Evolutionary conservation across 2,329 filamentous ascomycete species (phyloP), one percentile per base, ranked within the genome.

Genomic region (Fusarium bactridioides): DNA sequence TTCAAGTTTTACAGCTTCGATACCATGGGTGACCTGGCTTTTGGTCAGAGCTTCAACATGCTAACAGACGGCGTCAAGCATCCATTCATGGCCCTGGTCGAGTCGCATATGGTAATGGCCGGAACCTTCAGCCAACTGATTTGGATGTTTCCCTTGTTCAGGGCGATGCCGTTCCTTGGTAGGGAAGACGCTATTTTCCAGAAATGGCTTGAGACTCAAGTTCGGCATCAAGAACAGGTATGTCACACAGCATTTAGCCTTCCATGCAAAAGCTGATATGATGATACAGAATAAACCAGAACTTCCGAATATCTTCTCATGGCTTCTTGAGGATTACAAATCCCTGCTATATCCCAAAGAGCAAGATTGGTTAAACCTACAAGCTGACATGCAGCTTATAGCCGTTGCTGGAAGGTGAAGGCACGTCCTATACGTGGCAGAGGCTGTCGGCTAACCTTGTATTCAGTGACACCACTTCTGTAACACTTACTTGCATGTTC

Each of bases 381-480:
- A 51, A 10, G 47, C 47, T 10, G 47, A 51, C 0, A 51, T 51
- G 29, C 47, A 51, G 8, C n/a, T 51, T 3, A 33, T 51, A 51
- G 29, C n/a, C 3, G 29, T 51, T 25, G 29, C 47, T 15, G 29
- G 47, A 19, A 51, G 29, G 29, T 50, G 6, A 23, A 8, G 3
- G 0, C 1, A 10, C 4, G 3, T 0, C 1, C 21, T 2, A 1
- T 10, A 3, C 7, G 3, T 10, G 21, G 1, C 0, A 13, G 15
- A 13, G 5, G 12, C n/a, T 23, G 1, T 19, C 2, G 3, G 2
- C n/a, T 50, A 10, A 50, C 5, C 4, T 0, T 18, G 0, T 13
- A 7, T 15, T 0, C 4, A 50, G 47, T 4, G 47, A 51, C 15
- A 51, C 47, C 12, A 51, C 47, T 10, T 51, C 47, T 8, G 29